phyloP scores from a whole-genome alignment of 257 asterid genomes.

The Echites panduratus region DNA sequence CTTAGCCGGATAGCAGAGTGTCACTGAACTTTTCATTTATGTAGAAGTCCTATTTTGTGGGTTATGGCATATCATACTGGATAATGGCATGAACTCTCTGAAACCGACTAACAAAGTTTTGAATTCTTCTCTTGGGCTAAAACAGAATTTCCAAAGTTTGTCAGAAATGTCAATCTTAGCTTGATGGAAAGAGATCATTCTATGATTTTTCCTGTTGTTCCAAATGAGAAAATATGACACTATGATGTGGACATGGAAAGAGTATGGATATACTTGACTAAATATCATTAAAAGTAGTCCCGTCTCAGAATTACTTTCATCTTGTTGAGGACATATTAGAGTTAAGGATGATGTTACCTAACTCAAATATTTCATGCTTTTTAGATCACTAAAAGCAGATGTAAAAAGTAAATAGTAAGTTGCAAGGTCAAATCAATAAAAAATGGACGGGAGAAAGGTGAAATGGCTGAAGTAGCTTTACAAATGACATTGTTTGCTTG shows the following conservation, averaged over 20 bases:
- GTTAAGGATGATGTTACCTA: no score
- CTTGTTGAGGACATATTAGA: not conserved
- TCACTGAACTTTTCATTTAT: not conserved
- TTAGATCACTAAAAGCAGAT: not conserved
- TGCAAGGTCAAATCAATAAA: not conserved
- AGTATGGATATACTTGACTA: not conserved
- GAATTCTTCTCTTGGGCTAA: not conserved
- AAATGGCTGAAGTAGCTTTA: not conserved
- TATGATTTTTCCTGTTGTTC: not conserved
- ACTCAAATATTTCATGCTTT: not conserved
- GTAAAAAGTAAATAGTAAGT: not conserved
- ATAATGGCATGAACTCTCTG: not conserved
- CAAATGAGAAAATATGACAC: not conserved
- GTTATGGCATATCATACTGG: not conserved
- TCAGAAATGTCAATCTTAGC: not conserved
- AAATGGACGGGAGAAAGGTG: not conserved
- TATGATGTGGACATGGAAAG: not conserved
- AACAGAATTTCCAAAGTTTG: not conserved
- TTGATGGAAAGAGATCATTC: not conserved
- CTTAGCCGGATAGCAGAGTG: not conserved
- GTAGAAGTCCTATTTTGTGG: not conserved
- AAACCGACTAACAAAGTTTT: not conserved
- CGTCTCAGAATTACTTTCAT: not conserved
- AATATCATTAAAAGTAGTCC: not conserved
- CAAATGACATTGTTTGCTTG: not conserved